Percentiles rank a stretch among this genome's conserved stretches.
phyloP scores from a whole-genome alignment of 768 basidiomycete genomes.

The Trametes cinnabarina region DNA sequence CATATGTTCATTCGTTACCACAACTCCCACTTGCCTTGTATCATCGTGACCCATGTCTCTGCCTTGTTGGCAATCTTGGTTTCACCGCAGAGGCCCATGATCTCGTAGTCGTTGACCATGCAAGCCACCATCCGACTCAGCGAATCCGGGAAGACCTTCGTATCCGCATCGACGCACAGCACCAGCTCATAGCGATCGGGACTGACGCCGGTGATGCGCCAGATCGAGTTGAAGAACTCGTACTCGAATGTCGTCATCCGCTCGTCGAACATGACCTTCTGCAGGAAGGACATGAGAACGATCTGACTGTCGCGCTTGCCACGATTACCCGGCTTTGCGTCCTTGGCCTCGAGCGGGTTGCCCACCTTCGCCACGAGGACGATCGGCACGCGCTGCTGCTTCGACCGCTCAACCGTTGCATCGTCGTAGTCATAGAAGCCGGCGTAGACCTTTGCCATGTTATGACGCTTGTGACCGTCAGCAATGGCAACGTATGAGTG shows the following conservation, averaged over 20 bases:
- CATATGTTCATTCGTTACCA: background rate
- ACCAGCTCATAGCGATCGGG: slow-evolving; percentile 96
- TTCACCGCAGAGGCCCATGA: slow-evolving; percentile 99
- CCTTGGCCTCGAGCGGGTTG: slow-evolving; percentile 85
- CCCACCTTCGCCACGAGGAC: slow-evolving; percentile 95
- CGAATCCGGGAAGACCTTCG: slow-evolving; percentile 98
- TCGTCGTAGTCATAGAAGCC: slow-evolving; percentile 97
- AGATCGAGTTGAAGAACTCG: slow-evolving; percentile 98
- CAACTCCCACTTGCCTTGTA: slow-evolving; percentile 73
- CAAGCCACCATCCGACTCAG: slow-evolving; percentile 93
- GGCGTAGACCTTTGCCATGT: slow-evolving; percentile 98
- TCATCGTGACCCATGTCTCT: slow-evolving; percentile 99
- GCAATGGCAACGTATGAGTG: slow-evolving; percentile 98
- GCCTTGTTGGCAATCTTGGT: slow-evolving; percentile 99
- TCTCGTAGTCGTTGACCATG: slow-evolving; percentile 95
- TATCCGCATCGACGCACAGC: slow-evolving; percentile 96
- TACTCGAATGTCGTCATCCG: slow-evolving; percentile 99
- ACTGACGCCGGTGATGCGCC: slow-evolving; percentile 92
- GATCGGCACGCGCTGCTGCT: slow-evolving; percentile 96
- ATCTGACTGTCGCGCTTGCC: slow-evolving; percentile 99
- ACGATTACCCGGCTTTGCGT: slow-evolving; percentile 94
- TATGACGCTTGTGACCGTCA: slow-evolving; percentile 99
- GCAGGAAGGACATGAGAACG: slow-evolving; percentile 94
- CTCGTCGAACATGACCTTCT: slow-evolving; percentile 99
- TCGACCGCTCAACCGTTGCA: slow-evolving; percentile 81